Base-by-base conservation (phyloP, 2,329 filamentous ascomycete species). In the Pseudocercospora crystallina region DNA sequence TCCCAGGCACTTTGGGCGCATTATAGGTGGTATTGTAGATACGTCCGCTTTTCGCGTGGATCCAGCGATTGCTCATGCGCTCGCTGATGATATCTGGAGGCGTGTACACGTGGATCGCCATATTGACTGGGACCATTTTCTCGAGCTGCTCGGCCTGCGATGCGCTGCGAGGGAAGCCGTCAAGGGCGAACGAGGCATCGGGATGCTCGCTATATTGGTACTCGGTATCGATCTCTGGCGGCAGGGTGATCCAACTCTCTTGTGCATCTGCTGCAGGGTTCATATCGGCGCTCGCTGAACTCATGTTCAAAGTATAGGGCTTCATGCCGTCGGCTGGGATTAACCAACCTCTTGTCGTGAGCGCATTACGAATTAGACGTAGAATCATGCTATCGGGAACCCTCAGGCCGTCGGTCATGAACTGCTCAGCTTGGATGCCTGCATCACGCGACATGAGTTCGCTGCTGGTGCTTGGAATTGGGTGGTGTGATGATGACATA, bases 11-110 rank as follows among this genome's bases (percentile, higher is more conserved):
- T 59, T 85, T 86, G 1, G 94, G 94, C 7, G 87, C 80, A 66
- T 97, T 90, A 76, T 96, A 99, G 0, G 85, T 85, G 2, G 90
- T 95, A 70, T 99, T 99, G 77, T 99, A 99, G 12, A 96, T 87
- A 26, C 94, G 81, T 1, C 94, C 94, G 0, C 90, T 95, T 0
- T 90, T 84, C 64, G 88, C 87, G 71, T 99, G 94, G 35, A 96
- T 86, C 91, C 91, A 96, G 50, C 94, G 86, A 44, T 90, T 90
- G 37, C 88, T 84, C 61, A 99, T 96, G 48, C 94, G 87, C 61
- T 90, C 84, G 59, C 97, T 80, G 54, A 99, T 90, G 54, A 96
- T 89, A 8, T 86, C 82, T 31, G 88, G 82, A 0, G 94, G 94
- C 0, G 92, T 97, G 66, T 86, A 81, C 61, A 97, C 79, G 48